These are phyloP conservation scores for Ustilago tritici DNA, from an alignment of 1,284 basidiomycete species.

Conservation along the genomic window DNA sequence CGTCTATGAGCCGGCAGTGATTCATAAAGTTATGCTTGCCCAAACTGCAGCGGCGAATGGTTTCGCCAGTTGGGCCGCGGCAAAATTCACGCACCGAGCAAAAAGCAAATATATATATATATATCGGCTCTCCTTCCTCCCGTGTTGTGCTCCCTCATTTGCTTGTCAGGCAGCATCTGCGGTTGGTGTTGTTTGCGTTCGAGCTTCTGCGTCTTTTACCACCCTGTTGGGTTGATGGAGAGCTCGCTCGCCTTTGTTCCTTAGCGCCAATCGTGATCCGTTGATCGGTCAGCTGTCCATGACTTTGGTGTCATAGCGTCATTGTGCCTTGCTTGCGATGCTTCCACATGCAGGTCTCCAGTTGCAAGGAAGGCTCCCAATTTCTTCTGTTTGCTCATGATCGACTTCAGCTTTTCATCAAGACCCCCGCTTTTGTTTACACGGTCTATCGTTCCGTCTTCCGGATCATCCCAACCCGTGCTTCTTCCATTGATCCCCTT, in stretches of 20 bases:
- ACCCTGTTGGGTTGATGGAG: neutral
- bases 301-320: conserved; percentile 14
- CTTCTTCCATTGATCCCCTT: neutral
- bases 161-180: neutral
- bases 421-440: conserved; percentile 1
- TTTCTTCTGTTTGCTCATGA: conserved; percentile 1
- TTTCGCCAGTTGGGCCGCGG: conserved; percentile 22
- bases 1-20: conserved; percentile 14
- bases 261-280: conserved; percentile 16
- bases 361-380: neutral
- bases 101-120: neutral
- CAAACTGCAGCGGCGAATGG: conserved; percentile 11
- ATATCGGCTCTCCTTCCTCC: neutral
- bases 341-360: neutral
- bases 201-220: neutral
- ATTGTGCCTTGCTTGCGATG: conserved; percentile 15
- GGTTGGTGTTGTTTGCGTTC: neutral
- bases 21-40: conserved; percentile 21
- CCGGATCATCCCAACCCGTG: neutral
- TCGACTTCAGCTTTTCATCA: neutral
- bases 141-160: neutral
- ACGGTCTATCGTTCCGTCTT: neutral
- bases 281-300: conserved; percentile 7
- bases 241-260: neutral
- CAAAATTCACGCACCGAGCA: conserved; percentile 9